phyloP scores from a whole-genome alignment of 371 early-diverging fungal genomes.

The Mortierella polycephala region DNA sequence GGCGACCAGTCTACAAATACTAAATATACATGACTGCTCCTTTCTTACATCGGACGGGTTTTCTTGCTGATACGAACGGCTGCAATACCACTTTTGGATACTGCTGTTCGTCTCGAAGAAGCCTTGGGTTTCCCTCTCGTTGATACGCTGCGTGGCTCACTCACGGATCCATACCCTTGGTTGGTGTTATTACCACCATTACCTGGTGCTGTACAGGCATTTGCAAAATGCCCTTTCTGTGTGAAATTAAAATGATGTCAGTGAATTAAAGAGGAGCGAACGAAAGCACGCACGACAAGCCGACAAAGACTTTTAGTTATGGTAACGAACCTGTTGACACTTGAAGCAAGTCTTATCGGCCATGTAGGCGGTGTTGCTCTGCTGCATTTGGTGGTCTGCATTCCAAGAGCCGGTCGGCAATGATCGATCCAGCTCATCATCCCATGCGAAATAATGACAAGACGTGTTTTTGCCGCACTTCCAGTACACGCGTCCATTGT shows the following conservation, averaged over 20 bases:
- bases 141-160: not conserved
- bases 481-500: constrained; percentile 60
- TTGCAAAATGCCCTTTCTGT: constrained; percentile 38
- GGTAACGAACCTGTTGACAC: constrained; percentile 26
- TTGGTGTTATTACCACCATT: not conserved
- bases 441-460: constrained; percentile 72
- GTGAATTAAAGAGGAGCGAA: not conserved
- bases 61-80: constrained; percentile 21
- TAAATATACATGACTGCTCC: not conserved
- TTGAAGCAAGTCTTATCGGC: constrained; percentile 26
- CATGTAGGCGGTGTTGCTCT: not conserved
- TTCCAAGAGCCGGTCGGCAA: constrained; percentile 15
- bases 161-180: not conserved
- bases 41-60: constrained; percentile 11
- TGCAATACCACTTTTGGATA: constrained; percentile 9
- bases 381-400: constrained; percentile 6
- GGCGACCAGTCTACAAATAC: too few relatives aligned
- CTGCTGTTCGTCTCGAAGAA: not conserved
- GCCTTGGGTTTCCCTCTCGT: not conserved
- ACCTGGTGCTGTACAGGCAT: constrained; percentile 12
- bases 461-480: constrained; percentile 58
- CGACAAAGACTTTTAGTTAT: not conserved
- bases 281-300: not conserved
- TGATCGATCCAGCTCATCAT: constrained; percentile 52
- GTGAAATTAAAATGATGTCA: not conserved